These are phyloP conservation scores for Hypomyces perniciosus DNA, from an alignment of 2,329 filamentous ascomycete species.

Conservation along the genomic window DNA sequence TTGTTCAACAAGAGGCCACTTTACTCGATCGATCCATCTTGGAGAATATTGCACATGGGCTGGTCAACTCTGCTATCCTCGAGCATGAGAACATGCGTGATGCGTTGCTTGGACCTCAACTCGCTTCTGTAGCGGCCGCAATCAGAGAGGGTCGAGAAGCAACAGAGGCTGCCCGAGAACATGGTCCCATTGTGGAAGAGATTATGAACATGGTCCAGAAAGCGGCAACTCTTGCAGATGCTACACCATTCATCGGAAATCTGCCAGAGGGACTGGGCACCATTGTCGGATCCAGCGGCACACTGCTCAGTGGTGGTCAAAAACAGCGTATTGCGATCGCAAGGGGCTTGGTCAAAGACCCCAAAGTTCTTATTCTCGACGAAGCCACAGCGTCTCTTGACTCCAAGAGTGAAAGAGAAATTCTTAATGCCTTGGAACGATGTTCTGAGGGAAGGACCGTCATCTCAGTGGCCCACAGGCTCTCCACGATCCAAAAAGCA, in stretches of 20 bases:
- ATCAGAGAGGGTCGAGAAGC: conserved; percentile 14
- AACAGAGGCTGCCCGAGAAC: conserved; percentile 8
- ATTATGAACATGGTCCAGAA: conserved; percentile 3
- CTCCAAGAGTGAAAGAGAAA: conserved; percentile 32
- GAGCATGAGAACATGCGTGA: conserved; percentile 38
- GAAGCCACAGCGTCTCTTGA: conserved; percentile 57
- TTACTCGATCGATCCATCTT: conserved; percentile 54
- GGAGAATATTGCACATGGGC: conserved; percentile 42
- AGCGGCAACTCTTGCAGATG: conserved; percentile 4
- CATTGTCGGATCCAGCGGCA: conserved; percentile 28
- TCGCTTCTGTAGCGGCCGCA: conserved; percentile 38
- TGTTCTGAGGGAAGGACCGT: conserved; percentile 47
- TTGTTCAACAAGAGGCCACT: conserved; percentile 58
- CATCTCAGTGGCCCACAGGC: conserved; percentile 58
- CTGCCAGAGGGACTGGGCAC: conserved; percentile 25
- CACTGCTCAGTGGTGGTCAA: conserved; percentile 49
- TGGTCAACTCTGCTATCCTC: conserved; percentile 33
- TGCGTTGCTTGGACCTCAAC: conserved; percentile 35
- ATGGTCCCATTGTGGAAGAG: background rate
- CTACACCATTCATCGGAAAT: conserved; percentile 16
- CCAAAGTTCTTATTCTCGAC: conserved; percentile 59
- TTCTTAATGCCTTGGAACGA: conserved; percentile 37
- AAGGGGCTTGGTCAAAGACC: conserved; percentile 53
- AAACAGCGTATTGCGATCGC: conserved; percentile 58
- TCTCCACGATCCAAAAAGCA: conserved; percentile 55